Base-by-base conservation (phyloP, 768 basidiomycete species). In the Mrakia hoshinonis region DNA sequence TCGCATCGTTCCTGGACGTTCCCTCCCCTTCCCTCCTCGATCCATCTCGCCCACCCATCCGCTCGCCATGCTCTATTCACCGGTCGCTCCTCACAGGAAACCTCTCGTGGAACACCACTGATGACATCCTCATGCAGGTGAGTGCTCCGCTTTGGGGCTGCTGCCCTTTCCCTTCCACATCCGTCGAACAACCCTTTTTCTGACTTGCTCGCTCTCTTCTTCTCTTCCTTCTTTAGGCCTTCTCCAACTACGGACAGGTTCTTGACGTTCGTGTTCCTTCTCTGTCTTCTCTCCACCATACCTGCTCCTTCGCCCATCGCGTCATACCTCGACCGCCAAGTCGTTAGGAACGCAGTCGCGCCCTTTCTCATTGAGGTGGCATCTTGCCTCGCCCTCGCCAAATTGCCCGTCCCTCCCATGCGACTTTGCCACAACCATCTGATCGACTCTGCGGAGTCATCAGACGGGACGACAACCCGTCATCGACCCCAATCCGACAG, bases 121-220 rank as follows among this genome's bases (percentile, higher is more conserved):
- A 95, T 86, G 92, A 95, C 51, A 85, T 86, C 70, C 85, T 96
- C 76, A 88, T 88, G 81, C 81, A 86, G 83, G 92, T 93, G 85
- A 87, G 90, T 90, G 77, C 85, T 82, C 81, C 80, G 82, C 79
- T 79, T 80, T 75, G 75, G 77, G 73, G 77, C 46, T 61, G 36
- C 54, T 54, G 69, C 49, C 60, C 62, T 58, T 66, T 74, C 75
- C 81, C 81, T 77, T 81, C 79, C 78, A 80, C 80, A 36, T 61
- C 31, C 58, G 58, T 34, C 34, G 13, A 43, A 82, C 81, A n/a
- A n/a, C 83, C 73, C 77, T 75, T 75, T 79, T 24, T 43, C 68
- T 60, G 38, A 60, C 31, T 55, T 76, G 74, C 76, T 76, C 72
- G 74, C 74, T 74, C 75, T 78, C 77, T 69, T 77, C 77, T 77